Evolutionary conservation across 129 eudicot genomes (phyloP).

Genomic region (Chrysanthemum makinoi): DNA sequence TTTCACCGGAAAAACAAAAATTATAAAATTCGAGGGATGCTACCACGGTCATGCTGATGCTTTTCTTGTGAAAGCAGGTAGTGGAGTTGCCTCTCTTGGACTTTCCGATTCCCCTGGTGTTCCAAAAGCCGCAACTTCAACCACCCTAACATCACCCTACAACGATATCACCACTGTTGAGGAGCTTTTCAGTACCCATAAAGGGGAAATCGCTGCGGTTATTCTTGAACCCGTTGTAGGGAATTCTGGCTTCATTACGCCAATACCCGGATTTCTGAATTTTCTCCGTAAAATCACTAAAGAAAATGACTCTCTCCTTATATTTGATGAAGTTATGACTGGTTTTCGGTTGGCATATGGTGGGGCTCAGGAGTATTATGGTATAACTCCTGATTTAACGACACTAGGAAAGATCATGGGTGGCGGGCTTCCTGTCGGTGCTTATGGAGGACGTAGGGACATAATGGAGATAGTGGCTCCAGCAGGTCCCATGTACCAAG

Average conservation of each 20-base stretch:
- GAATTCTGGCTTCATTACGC: slow-evolving; percentile 89
- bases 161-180: slow-evolving; percentile 60
- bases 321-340: slow-evolving; percentile 92
- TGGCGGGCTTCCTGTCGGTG: slow-evolving; percentile 93
- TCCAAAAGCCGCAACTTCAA: slow-evolving; percentile 63
- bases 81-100: slow-evolving; percentile 97
- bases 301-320: slow-evolving; percentile 58
- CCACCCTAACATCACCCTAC: slow-evolving; percentile 77
- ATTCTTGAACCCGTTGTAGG: slow-evolving; percentile 95
- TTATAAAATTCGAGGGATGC: slow-evolving; percentile 85
- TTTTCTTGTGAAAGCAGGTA: slow-evolving; percentile 91
- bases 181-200: slow-evolving; percentile 53
- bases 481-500: slow-evolving; percentile 97
- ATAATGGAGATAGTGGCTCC: slow-evolving; percentile 99
- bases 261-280: slow-evolving; percentile 64
- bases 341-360: slow-evolving; percentile 87
- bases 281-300: slow-evolving; percentile 56
- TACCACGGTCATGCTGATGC: slow-evolving; percentile 96
- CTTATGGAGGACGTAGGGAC: slow-evolving; percentile 88
- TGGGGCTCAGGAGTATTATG: slow-evolving; percentile 89
- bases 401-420: slow-evolving; percentile 83
- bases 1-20: slow-evolving; percentile 62
- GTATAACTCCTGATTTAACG: slow-evolving; percentile 75
- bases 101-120: slow-evolving; percentile 98
- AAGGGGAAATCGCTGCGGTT: slow-evolving; percentile 84